phyloP scores from a whole-genome alignment of 352 stramenopile genomes.

The Aphanomyces invadans region DNA sequence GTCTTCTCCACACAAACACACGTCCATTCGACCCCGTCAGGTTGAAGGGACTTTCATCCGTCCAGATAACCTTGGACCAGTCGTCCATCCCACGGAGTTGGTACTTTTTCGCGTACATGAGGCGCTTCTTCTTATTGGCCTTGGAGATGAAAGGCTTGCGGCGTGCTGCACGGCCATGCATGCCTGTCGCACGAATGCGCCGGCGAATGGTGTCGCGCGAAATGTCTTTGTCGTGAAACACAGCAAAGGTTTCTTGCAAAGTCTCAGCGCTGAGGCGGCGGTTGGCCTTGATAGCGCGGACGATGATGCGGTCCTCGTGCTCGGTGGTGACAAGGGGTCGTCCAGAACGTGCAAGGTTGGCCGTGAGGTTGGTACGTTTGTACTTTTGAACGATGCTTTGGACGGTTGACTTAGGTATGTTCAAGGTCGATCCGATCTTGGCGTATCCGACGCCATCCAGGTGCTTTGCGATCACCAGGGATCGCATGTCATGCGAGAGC shows the following conservation, averaged over 20 bases:
- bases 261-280: neutral
- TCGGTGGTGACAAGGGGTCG: neutral
- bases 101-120: conserved; percentile 83
- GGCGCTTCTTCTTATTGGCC: conserved; percentile 13
- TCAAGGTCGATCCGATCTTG: neutral
- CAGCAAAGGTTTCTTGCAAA: neutral
- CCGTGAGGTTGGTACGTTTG: neutral
- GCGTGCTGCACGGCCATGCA: neutral
- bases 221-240: neutral
- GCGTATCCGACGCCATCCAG: neutral
- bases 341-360: neutral
- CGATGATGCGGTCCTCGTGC: neutral
- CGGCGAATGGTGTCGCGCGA: too few species aligned
- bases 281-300: neutral
- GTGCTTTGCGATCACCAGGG: neutral
- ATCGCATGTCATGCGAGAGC: neutral
- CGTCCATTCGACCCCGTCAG: neutral
- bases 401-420: neutral
- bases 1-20: neutral
- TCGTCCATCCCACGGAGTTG: conserved; percentile 57
- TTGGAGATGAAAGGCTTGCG: neutral
- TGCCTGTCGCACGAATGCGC: neutral
- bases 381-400: neutral
- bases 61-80: conserved; percentile 66
- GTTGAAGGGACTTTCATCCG: conserved; percentile 33